Evolutionary conservation across 805 yeast genomes (phyloP).

Genomic region (Metschnikowia peoriensis): DNA sequence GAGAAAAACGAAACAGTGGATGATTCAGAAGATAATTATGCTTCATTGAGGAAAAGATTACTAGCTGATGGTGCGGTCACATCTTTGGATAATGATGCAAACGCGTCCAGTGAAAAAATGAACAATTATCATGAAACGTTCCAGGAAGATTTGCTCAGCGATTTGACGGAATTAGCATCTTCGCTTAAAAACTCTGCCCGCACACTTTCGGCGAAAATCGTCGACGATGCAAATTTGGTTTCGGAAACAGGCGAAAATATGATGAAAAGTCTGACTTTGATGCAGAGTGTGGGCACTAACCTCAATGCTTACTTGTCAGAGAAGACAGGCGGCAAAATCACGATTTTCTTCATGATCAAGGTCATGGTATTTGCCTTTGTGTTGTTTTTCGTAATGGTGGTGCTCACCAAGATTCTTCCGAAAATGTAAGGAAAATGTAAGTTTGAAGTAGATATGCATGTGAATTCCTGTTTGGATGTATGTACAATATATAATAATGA

Average conservation of each 20-base stretch:
- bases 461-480: not conserved
- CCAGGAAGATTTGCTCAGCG: constrained; percentile 50
- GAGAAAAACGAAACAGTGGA: not conserved
- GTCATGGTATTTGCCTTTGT: constrained; percentile 25
- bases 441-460: not conserved
- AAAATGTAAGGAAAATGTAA: constrained; percentile 21
- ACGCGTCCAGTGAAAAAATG: constrained; percentile 17
- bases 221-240: constrained; percentile 35
- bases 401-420: constrained; percentile 37
- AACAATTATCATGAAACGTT: constrained; percentile 42
- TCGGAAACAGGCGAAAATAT: constrained; percentile 36
- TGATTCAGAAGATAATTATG: constrained; percentile 10
- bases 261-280: constrained; percentile 21
- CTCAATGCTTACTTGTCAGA: constrained; percentile 36
- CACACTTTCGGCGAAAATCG: constrained; percentile 35
- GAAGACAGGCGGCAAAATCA: constrained; percentile 41
- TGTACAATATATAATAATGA: not conserved
- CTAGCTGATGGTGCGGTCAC: constrained; percentile 17
- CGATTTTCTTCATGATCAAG: constrained; percentile 38
- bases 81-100: constrained; percentile 6
- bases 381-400: constrained; percentile 30
- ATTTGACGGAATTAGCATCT: constrained; percentile 47
- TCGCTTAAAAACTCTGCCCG: constrained; percentile 49
- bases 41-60: constrained; percentile 16
- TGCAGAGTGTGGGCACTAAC: constrained; percentile 31